phyloP scores from a whole-genome alignment of 2,329 filamentous ascomycete genomes.

The Tolypocladium album region DNA sequence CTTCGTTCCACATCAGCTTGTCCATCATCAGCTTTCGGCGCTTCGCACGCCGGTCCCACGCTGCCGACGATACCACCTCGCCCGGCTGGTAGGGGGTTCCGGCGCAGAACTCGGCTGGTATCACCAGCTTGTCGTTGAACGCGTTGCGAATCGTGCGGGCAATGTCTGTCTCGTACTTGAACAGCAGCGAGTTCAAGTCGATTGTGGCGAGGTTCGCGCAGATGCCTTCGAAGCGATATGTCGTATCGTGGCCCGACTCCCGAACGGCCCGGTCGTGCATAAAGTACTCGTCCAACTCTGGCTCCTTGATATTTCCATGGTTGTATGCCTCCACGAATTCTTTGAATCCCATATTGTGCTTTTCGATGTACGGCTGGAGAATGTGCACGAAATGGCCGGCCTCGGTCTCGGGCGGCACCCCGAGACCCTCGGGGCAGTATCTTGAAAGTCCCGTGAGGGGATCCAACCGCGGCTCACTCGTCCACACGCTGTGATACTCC shows the following conservation, averaged over 20 bases:
- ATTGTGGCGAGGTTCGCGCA: conserved; percentile 86
- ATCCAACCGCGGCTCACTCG: conserved; percentile 65
- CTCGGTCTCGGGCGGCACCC: conserved; percentile 87
- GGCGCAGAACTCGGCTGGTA: conserved; percentile 73
- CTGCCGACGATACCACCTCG: conserved; percentile 68
- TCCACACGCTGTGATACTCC: conserved; percentile 90
- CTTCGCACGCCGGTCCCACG: conserved; percentile 84
- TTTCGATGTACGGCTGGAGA: conserved; percentile 70
- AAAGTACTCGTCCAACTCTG: conserved; percentile 90
- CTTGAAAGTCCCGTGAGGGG: conserved; percentile 68
- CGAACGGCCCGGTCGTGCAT: conserved; percentile 90
- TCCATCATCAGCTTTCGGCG: conserved; percentile 78
- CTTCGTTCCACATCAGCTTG: conserved; percentile 87
- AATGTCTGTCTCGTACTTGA: conserved; percentile 96
- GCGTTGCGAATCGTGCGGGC: conserved; percentile 72
- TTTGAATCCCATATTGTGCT: conserved; percentile 70
- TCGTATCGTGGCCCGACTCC: conserved; percentile 94
- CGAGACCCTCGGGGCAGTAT: conserved; percentile 73
- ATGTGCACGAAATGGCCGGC: conserved; percentile 78
- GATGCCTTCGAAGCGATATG: conserved; percentile 81
- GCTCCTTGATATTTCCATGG: conserved; percentile 61
- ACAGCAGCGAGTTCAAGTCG: conserved; percentile 87
- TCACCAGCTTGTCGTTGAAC: conserved; percentile 72
- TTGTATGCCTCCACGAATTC: conserved; percentile 90
- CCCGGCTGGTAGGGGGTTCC: conserved; percentile 51